These are phyloP conservation scores for Ramalina intermedia DNA, from an alignment of 495 filamentous ascomycete genomes.

Conservation along the genomic window DNA sequence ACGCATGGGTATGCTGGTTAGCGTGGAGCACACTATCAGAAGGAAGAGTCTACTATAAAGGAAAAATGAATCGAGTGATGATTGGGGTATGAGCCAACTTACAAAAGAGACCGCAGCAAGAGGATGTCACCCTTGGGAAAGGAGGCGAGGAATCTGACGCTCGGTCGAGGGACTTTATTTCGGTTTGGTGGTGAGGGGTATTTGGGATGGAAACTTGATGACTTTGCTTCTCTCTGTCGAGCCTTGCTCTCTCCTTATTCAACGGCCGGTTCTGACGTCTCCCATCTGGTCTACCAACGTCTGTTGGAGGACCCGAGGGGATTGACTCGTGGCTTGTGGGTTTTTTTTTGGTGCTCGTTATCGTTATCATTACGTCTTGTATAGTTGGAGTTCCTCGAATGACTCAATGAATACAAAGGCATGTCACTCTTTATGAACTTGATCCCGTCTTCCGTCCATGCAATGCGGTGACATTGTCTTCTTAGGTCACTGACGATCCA, in stretches of 20 bases:
- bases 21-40: conserved; percentile 1
- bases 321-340: conserved; percentile 41
- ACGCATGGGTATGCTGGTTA: conserved; percentile 16
- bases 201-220: conserved; percentile 19
- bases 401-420: too few relatives aligned
- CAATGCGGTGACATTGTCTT: too few relatives aligned
- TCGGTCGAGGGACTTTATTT: conserved; percentile 12
- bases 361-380: too few relatives aligned
- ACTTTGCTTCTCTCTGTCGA: conserved; percentile 7
- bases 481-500: too few relatives aligned
- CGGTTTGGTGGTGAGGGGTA: conserved; percentile 19
- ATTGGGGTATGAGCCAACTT: conserved; percentile 14
- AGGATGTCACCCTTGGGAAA: conserved; percentile 5
- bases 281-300: conserved; percentile 12
- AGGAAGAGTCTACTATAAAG: conserved; percentile 19
- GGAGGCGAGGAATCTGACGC: conserved; percentile 8
- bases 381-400: too few relatives aligned
- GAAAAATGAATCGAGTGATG: conserved; percentile 12
- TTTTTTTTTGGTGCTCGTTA: neutral
- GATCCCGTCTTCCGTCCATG: too few relatives aligned
- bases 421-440: too few relatives aligned
- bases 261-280: conserved; percentile 43
- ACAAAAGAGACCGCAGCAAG: conserved; percentile 7
- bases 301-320: conserved; percentile 12
- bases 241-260: conserved; percentile 13